A percentile compares a stretch with the other conserved stretches of the same genome.
Evolutionary conservation across 2,329 filamentous ascomycete genomes (phyloP).

Genomic region (Neonectria sp.): DNA sequence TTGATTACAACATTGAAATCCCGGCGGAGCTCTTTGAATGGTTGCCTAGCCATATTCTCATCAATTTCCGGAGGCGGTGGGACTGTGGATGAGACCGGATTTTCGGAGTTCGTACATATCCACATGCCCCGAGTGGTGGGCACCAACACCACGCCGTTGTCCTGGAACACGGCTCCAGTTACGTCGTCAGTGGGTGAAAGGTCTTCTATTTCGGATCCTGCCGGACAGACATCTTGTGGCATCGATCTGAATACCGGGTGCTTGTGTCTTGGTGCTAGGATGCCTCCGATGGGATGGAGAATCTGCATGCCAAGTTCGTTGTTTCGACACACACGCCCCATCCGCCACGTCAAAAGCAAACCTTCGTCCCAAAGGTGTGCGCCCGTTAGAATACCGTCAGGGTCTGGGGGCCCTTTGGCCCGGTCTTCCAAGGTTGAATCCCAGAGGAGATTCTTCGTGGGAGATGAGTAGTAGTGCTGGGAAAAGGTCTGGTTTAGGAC

Average conservation of each 20-base stretch:
- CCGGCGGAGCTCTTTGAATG: too few relatives aligned
- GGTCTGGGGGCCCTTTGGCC: not conserved
- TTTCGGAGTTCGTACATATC: slow-evolving; percentile 18
- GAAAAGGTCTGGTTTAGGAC: slow-evolving; percentile 33
- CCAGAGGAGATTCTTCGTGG: slow-evolving; percentile 25
- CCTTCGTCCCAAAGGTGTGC: slow-evolving; percentile 35
- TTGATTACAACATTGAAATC: too few relatives aligned
- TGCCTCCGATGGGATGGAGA: slow-evolving; percentile 16
- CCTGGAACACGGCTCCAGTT: slow-evolving; percentile 28
- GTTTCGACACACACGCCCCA: not conserved
- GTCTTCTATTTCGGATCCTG: not conserved
- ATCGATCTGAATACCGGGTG: slow-evolving; percentile 2
- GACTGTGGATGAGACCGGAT: not conserved
- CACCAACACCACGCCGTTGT: slow-evolving; percentile 36
- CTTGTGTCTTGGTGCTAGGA: not conserved
- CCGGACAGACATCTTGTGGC: slow-evolving; percentile 2
- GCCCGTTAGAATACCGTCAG: slow-evolving; percentile 6
- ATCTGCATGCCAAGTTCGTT: slow-evolving; percentile 15
- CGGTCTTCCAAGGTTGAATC: not conserved
- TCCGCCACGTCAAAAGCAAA: slow-evolving; percentile 21
- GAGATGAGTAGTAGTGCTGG: slow-evolving; percentile 27
- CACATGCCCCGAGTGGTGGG: slow-evolving; percentile 28
- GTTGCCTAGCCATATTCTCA: too few relatives aligned
- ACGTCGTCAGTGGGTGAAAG: not conserved
- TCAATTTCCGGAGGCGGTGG: not conserved